Evolutionary conservation across 2,329 filamentous ascomycete species (phyloP).

Genomic region (Emmonsia crescens): DNA sequence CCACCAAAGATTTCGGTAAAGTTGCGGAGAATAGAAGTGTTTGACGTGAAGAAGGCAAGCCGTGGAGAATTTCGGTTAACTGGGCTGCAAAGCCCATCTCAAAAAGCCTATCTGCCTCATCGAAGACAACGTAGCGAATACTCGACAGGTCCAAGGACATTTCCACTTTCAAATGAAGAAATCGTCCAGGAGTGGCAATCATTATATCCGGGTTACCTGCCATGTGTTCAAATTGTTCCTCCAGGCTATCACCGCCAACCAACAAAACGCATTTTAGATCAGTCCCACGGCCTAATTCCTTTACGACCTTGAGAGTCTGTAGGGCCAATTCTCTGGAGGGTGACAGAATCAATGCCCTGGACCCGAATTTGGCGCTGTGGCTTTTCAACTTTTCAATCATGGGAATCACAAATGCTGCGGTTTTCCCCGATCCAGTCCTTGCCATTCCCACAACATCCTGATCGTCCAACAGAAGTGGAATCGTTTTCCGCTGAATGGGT

Average conservation of each 20-base stretch:
- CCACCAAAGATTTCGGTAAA: conserved; percentile 82
- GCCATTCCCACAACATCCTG: conserved; percentile 99
- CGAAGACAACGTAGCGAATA: conserved; percentile 89
- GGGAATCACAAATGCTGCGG: conserved; percentile 92
- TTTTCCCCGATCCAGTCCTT: conserved; percentile 96
- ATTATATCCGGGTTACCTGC: conserved; percentile 91
- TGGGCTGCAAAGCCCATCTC: conserved; percentile 98
- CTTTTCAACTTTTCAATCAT: conserved; percentile 91
- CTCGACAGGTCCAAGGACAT: conserved; percentile 89
- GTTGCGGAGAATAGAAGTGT: conserved; percentile 94
- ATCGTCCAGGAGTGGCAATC: conserved; percentile 92
- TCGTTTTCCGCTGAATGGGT: conserved; percentile 93
- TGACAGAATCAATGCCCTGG: conserved; percentile 77
- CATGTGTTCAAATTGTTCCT: conserved; percentile 92
- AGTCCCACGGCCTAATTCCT: conserved; percentile 82
- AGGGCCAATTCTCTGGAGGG: conserved; percentile 89
- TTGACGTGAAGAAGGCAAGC: conserved; percentile 71
- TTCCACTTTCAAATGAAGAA: conserved; percentile 92
- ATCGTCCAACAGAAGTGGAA: conserved; percentile 77
- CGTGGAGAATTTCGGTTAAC: conserved; percentile 82
- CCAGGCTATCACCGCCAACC: conserved; percentile 88
- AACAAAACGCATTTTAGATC: conserved; percentile 83
- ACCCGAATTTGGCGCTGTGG: conserved; percentile 77
- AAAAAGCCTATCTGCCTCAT: conserved; percentile 92
- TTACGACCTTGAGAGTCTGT: conserved; percentile 92